Evolutionary conservation across 1,284 basidiomycete species (phyloP).

Genomic region (Anthracocystis panici-leucophaei): DNA sequence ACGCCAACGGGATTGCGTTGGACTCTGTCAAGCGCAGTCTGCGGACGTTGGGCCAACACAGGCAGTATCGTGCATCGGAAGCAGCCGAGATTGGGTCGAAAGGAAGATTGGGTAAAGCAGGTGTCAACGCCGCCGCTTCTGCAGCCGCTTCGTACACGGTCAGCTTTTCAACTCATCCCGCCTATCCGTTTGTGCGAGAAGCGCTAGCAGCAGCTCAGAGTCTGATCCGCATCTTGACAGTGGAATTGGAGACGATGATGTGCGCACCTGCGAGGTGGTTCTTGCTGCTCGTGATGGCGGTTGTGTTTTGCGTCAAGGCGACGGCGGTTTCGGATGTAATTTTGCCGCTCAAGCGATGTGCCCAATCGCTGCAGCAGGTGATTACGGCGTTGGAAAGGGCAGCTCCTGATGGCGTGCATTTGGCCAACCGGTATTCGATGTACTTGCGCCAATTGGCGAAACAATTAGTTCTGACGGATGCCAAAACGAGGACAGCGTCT

Average conservation of each 20-base stretch:
- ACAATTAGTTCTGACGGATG: conserved; percentile 50
- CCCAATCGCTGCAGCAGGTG: conserved; percentile 51
- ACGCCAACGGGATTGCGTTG: conserved; percentile 52
- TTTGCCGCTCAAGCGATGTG: conserved; percentile 48
- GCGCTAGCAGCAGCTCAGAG: conserved; percentile 55
- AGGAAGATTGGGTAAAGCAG: conserved; percentile 38
- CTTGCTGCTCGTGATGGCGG: conserved; percentile 54
- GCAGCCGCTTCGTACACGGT: conserved; percentile 36
- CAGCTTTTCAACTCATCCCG: conserved; percentile 52
- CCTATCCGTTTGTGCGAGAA: conserved; percentile 56
- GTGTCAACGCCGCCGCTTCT: conserved; percentile 15
- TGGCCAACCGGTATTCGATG: conserved; percentile 49
- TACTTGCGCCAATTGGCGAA: conserved; percentile 50
- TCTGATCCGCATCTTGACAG: conserved; percentile 52
- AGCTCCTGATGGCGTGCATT: conserved; percentile 50
- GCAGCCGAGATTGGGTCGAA: conserved; percentile 50
- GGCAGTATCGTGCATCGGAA: conserved; percentile 49
- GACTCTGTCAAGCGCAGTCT: conserved; percentile 54
- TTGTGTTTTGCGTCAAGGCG: conserved; percentile 54
- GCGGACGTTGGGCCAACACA: conserved; percentile 34
- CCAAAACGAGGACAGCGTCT: conserved; percentile 32
- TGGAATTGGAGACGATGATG: conserved; percentile 54
- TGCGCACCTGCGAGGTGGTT: conserved; percentile 58
- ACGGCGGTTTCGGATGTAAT: conserved; percentile 54
- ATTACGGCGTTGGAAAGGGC: conserved; percentile 46